Conservation (phyloP, 441 rosid species). For the Adansonia rubrostipa region DNA sequence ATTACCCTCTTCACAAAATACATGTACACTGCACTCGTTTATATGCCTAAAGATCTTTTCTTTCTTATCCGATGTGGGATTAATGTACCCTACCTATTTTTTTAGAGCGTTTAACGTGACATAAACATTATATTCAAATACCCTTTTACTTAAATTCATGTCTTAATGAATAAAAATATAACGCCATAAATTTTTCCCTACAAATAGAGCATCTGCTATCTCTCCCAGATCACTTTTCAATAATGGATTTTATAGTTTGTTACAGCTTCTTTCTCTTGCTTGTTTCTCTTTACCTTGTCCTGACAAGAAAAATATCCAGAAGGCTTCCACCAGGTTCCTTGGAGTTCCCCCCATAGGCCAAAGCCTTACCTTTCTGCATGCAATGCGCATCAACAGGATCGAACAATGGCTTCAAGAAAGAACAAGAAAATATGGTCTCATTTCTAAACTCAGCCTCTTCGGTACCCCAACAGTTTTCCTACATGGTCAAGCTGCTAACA, state of each 20-base stretch:
- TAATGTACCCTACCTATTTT: too few species aligned
- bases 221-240: background rate
- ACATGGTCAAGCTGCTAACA: slow-evolving; percentile 49
- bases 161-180: too few species aligned
- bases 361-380: slow-evolving; percentile 27
- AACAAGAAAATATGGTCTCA: slow-evolving; percentile 35
- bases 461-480: slow-evolving; percentile 40
- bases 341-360: slow-evolving; percentile 18
- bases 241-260: slow-evolving; percentile 8
- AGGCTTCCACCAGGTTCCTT: slow-evolving; percentile 28
- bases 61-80: too few species aligned
- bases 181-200: too few species aligned
- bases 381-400: slow-evolving; percentile 32
- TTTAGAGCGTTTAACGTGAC: too few species aligned
- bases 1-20: too few species aligned
- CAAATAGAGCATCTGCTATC: background rate
- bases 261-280: background rate
- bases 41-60: too few species aligned
- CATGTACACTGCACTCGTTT: too few species aligned
- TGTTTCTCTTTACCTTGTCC: background rate
- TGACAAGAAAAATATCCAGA: background rate
- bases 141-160: too few species aligned
- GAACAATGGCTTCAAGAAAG: slow-evolving; percentile 42
- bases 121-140: too few species aligned
- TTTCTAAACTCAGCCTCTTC: slow-evolving; percentile 41